A percentile compares a stretch with the other conserved stretches of the same genome.
Evolutionary conservation across 1,284 basidiomycete species (phyloP).

Genomic region (Omphalotus olearius): DNA sequence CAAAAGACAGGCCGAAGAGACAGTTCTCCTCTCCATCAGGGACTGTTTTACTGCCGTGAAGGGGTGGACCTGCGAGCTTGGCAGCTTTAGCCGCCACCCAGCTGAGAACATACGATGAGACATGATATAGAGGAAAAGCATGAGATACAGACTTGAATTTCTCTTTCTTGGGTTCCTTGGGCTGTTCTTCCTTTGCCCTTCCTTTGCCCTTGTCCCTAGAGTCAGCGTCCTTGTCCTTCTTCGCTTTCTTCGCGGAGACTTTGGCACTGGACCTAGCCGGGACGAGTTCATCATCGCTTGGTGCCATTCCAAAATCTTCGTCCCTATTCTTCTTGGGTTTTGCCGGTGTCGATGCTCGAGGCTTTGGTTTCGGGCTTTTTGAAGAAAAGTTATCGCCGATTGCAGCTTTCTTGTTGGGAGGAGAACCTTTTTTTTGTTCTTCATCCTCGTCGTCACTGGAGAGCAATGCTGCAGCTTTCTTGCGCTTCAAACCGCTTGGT

Average conservation of each 20-base stretch:
- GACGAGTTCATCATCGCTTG: constrained; percentile 15
- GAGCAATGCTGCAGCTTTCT: constrained; percentile 23
- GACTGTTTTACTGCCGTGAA: constrained; percentile 79
- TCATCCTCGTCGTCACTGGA: constrained; percentile 31
- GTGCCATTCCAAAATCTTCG: constrained; percentile 19
- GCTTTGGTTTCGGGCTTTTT: constrained; percentile 24
- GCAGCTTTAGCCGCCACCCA: constrained; percentile 67
- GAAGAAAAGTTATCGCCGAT: constrained; percentile 23
- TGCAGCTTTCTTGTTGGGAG: constrained; percentile 41
- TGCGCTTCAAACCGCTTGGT: constrained; percentile 25
- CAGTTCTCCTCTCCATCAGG: constrained; percentile 80
- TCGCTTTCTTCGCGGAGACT: constrained; percentile 3
- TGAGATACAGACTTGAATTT: constrained; percentile 27
- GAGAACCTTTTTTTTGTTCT: constrained; percentile 23
- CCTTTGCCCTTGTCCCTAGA: constrained; percentile 20
- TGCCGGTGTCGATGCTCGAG: constrained; percentile 13
- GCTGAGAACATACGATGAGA: constrained; percentile 28
- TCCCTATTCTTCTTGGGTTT: constrained; percentile 20
- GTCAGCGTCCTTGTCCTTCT: background rate
- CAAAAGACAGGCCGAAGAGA: constrained; percentile 85
- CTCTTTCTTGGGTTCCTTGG: constrained; percentile 23
- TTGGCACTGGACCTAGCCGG: constrained; percentile 7
- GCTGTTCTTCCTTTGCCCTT: constrained; percentile 17
- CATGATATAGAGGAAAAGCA: background rate
- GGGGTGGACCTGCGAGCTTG: constrained; percentile 65